Percentiles rank a stretch among this genome's conserved stretches.
These are phyloP conservation scores for Coprinopsis cinerea DNA, from an alignment of 768 basidiomycete genomes.

Conservation along the genomic window DNA sequence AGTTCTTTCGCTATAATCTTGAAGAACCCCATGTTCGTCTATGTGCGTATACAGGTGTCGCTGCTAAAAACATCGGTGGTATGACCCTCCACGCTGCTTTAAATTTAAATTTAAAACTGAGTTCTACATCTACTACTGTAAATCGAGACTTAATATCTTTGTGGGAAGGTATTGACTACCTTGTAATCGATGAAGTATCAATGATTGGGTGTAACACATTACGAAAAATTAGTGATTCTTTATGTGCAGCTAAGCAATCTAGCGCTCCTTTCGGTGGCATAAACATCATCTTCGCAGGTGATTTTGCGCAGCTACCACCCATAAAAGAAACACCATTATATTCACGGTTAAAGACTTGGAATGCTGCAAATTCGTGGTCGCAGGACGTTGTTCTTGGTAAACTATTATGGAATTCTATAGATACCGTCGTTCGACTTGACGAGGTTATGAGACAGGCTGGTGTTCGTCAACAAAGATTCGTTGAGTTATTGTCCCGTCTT, in stretches of 20 bases:
- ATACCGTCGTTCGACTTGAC: background rate
- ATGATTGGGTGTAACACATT: slow-evolving; percentile 32
- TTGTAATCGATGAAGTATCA: slow-evolving; percentile 36
- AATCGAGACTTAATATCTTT: no score
- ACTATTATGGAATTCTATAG: background rate
- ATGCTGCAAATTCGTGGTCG: background rate
- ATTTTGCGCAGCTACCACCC: slow-evolving; percentile 38
- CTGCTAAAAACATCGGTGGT: no score
- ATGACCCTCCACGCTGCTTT: no score
- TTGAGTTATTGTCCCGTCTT: background rate
- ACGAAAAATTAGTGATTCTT: slow-evolving; percentile 24
- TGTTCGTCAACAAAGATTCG: background rate
- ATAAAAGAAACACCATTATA: slow-evolving; percentile 13
- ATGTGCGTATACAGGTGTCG: no score
- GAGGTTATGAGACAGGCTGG: background rate
- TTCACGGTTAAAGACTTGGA: background rate
- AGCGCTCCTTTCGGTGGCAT: slow-evolving; percentile 29
- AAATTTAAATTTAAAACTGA: no score
- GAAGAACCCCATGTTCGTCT: no score
- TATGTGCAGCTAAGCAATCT: slow-evolving; percentile 27
- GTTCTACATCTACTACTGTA: no score
- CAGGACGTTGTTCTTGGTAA: background rate
- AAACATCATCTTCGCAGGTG: slow-evolving; percentile 36
- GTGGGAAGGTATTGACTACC: no score
- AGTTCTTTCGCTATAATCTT: no score